A percentile compares a stretch with the other conserved stretches of the same genome.
phyloP scores from a whole-genome alignment of 345 rosid species.

The Crucihimalaya himalaica region DNA sequence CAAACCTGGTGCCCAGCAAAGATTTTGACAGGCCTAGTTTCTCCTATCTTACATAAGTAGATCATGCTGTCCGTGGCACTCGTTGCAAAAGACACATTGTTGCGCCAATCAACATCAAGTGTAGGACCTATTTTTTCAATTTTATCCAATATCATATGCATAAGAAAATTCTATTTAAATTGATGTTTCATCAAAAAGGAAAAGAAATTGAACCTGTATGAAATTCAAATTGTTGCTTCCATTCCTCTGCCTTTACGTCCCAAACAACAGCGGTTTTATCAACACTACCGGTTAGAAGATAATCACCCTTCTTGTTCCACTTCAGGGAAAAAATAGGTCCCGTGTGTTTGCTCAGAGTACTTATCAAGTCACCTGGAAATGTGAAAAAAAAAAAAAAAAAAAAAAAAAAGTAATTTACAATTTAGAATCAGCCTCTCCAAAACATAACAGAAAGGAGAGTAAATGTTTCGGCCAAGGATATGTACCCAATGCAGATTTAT shows the following conservation, averaged over 20 bases:
- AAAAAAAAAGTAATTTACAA: background rate
- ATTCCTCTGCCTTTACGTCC: conserved; percentile 95
- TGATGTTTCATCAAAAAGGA: background rate
- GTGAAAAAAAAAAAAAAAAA: background rate
- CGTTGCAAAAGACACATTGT: conserved; percentile 92
- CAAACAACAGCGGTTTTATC: conserved; percentile 98
- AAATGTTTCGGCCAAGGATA: background rate
- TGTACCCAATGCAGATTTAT: conserved; percentile 5
- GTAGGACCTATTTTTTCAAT: conserved; percentile 67
- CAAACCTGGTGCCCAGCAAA: conserved; percentile 95
- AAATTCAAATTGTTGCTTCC: conserved; percentile 94
- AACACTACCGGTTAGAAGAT: conserved; percentile 96
- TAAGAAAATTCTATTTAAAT: background rate
- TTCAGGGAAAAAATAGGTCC: conserved; percentile 98
- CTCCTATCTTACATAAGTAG: conserved; percentile 94
- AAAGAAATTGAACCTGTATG: conserved; percentile 59
- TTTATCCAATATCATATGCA: conserved; percentile 5
- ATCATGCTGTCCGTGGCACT: conserved; percentile 95
- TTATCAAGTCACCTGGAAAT: conserved; percentile 71
- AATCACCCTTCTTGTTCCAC: conserved; percentile 99
- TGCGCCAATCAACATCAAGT: conserved; percentile 99
- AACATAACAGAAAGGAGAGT: background rate
- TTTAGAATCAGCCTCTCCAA: conserved; percentile 15
- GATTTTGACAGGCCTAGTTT: conserved; percentile 65
- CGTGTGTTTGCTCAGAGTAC: conserved; percentile 88